These are phyloP conservation scores for Rhizopus arrhizus DNA, from an alignment of 371 early-diverging fungal species.

Conservation along the genomic window DNA sequence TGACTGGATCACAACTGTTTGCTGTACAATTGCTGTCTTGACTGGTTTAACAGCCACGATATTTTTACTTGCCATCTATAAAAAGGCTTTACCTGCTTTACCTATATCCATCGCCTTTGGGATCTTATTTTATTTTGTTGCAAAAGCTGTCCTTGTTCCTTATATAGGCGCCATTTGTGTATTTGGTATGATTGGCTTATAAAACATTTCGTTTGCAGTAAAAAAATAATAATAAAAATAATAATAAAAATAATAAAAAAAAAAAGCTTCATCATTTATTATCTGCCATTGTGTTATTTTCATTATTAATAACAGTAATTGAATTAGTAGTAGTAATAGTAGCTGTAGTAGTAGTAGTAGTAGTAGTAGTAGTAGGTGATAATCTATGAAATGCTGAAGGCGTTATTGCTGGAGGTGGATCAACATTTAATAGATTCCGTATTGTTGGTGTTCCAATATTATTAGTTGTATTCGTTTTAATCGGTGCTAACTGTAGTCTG, in stretches of 20 bases:
- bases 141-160: slow-evolving; percentile 64
- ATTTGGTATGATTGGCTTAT: slow-evolving; percentile 53
- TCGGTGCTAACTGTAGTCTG: slow-evolving; percentile 18
- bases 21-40: slow-evolving; percentile 78
- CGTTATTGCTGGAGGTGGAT: not conserved
- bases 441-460: slow-evolving; percentile 15
- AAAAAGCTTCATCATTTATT: too few relatives aligned
- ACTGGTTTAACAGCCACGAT: slow-evolving; percentile 86
- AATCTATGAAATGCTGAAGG: slow-evolving; percentile 12
- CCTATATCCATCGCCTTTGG: slow-evolving; percentile 90
- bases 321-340: slow-evolving; percentile 5
- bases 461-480: slow-evolving; percentile 5
- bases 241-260: slow-evolving; percentile 1
- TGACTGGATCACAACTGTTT: slow-evolving; percentile 87
- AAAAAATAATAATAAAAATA: slow-evolving; percentile 18
- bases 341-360: not conserved
- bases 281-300: too few relatives aligned
- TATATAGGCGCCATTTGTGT: slow-evolving; percentile 54
- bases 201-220: not conserved
- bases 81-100: slow-evolving; percentile 84
- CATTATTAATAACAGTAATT: too few relatives aligned
- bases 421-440: slow-evolving; percentile 15
- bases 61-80: slow-evolving; percentile 78
- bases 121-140: slow-evolving; percentile 78
- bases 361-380: not conserved